Evolutionary conservation across 2,329 filamentous ascomycete genomes (phyloP), one percentile per base, ranked within the genome.

Genomic region (Exophiala viscosa): DNA sequence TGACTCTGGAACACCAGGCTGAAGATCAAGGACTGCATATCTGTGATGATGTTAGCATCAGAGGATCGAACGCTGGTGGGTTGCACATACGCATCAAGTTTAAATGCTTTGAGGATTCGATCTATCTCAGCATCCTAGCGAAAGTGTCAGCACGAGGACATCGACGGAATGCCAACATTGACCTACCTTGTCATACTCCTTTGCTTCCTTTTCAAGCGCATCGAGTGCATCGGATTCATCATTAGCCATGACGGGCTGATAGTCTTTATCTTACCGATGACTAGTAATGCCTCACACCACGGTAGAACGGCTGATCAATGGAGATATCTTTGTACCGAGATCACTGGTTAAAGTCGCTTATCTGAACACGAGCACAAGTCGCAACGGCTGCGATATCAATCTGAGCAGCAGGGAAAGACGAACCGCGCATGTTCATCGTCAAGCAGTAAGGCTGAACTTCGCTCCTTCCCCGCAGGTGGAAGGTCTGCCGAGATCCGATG

Each of bases 11-110:
- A 97, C 90, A 67, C 93, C 93, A 3, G 93, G 93, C 69, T 96
- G 90, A 41, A 99, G 87, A 70, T 95, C 93, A 41, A 99, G 85
- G 44, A 99, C 90, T 45, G 92, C 89, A 70, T 99, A 99, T 63
- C 85, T 88, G 57, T 20, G 40, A 23, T 20, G 46, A 20, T 5
- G 42, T 65, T 45, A 52, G 54, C 42, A 32, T 15, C 44, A 20
- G 51, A 50, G 31, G 39, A 31, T 31, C 45, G 11, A 17, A 39
- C 15, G 46, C 32, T 5, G 39, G 15, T 17, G 40, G 20, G 34
- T 14, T 14, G 15, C 10, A 72, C 78, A 69, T 71, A 82, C 78
- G 85, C 82, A 71, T 89, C 84, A 63, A 87, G 83, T 64, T 87
- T 84, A 72, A 99, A 99, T 43, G 91, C 88, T 65, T 87, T 87